Percentiles rank a stretch among this genome's conserved stretches.
Evolutionary conservation across 257 asterid genomes (phyloP).

Genomic region (Coffea eugenioides): DNA sequence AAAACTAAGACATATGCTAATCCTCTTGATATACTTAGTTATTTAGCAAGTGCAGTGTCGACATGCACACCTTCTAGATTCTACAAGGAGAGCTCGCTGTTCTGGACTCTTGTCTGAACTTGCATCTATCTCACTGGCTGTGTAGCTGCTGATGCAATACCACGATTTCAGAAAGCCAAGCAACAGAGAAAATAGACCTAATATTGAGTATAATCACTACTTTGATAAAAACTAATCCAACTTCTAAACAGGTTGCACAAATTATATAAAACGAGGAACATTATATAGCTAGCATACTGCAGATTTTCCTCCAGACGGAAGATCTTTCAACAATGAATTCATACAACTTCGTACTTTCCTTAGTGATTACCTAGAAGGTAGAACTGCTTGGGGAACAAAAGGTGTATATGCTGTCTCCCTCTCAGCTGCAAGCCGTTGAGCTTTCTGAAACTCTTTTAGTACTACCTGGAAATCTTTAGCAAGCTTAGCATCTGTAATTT

Average conservation of each 20-base stretch:
- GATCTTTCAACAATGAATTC: no score
- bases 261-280: not conserved
- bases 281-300: not conserved
- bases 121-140: constrained; percentile 54
- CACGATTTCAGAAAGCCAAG: not conserved
- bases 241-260: not conserved
- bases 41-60: no score
- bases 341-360: not conserved
- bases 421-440: constrained; percentile 47
- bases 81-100: constrained; percentile 63
- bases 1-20: constrained; percentile 11
- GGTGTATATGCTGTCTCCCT: constrained; percentile 74
- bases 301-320: no score
- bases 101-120: constrained; percentile 49
- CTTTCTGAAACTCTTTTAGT: constrained; percentile 78
- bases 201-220: constrained; percentile 1
- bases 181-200: constrained; percentile 17
- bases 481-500: constrained; percentile 88
- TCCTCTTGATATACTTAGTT: no score
- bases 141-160: constrained; percentile 46
- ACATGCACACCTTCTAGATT: constrained; percentile 64
- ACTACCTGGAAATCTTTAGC: constrained; percentile 94
- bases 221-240: not conserved
- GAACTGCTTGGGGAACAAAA: constrained; percentile 47
- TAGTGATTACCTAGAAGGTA: constrained; percentile 50